phyloP scores from a whole-genome alignment of 2,329 filamentous ascomycete genomes.

The Sordariomycetes sp. region DNA sequence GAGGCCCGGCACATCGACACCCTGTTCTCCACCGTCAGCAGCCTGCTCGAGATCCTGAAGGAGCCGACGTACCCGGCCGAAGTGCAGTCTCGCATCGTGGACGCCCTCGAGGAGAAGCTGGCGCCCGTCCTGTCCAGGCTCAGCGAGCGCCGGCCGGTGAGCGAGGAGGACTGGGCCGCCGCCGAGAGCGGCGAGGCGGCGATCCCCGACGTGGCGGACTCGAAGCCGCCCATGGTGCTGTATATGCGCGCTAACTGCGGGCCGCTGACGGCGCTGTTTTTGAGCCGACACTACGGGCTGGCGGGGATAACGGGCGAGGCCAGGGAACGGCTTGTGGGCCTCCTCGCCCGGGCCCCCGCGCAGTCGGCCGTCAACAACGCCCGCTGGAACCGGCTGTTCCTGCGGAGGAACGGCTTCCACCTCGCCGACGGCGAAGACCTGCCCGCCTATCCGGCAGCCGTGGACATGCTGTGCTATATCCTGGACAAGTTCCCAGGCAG shows the following conservation, averaged over 20 bases:
- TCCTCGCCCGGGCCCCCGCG: not conserved
- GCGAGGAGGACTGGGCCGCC: constrained; percentile 17
- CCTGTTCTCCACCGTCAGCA: constrained; percentile 15
- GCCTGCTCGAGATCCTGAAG: constrained; percentile 3
- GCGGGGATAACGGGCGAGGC: not conserved
- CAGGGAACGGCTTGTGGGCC: not conserved
- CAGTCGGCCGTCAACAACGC: not conserved
- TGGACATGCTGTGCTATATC: not conserved
- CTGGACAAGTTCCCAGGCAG: not conserved
- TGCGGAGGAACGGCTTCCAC: not conserved
- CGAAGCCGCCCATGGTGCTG: constrained; percentile 8
- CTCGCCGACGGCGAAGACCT: not conserved
- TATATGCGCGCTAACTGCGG: not conserved
- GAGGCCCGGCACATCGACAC: constrained; percentile 21
- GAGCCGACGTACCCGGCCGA: constrained; percentile 7
- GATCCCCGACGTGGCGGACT: constrained; percentile 8
- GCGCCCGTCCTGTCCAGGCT: constrained; percentile 18
- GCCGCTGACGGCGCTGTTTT: constrained; percentile 7
- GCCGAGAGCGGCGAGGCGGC: constrained; percentile 5
- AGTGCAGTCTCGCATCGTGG: constrained; percentile 13
- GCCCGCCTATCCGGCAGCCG: not conserved
- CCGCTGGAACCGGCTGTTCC: not conserved
- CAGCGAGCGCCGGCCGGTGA: constrained; percentile 15
- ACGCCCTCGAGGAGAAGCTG: constrained; percentile 13
- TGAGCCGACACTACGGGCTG: not conserved